Base-by-base conservation (phyloP, 768 basidiomycete genomes). In the Xerocomellus amylosporus region DNA sequence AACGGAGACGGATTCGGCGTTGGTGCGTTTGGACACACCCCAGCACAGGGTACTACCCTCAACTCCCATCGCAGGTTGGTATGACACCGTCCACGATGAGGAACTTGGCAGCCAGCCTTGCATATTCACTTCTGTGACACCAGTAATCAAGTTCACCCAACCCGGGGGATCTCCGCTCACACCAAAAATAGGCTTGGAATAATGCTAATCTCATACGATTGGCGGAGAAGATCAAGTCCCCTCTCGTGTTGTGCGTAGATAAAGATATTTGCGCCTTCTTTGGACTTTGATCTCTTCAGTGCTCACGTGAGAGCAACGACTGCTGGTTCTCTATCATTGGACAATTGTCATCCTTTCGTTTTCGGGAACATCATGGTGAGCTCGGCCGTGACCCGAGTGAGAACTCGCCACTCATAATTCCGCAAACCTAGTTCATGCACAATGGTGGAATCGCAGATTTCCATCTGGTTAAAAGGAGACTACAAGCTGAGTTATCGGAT, bases 1-100 rank as follows among this genome's bases (percentile, higher is more conserved):
- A 93, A 93, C 60, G 91, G 92, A 9, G 95, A 98, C 69, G 96
- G 96, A 0, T 98, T 98, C 69, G 96, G 96, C 28, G 93, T 98
- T 17, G 90, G 90, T 91, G 60, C 55, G 86, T 73, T 61, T 41
- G 5, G 28, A 30, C 22, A 22, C 31, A 12, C n/a, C n/a, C 19
- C 15, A 24, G 33, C 46, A 31, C 31, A 38, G 33, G 3, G 36
- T 10, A 36, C 30, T 50, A 8, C 26, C 42, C 38, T 52, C 30
- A 31, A 47, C 49, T 46, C 20, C 48, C 31, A 43, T 36, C 15
- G 7, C 55, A 89, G 96, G 93, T 5, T 98, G 96, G 96, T 98
- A 97, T 69, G 95, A 95, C 72, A 85, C 89, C 13, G 79, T 86
- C 15, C 82, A 84, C 57, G 90, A 92, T 64, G 85, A 87, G 60